Conservation (phyloP, 345 rosid genomes). For the Garcia nutans region DNA sequence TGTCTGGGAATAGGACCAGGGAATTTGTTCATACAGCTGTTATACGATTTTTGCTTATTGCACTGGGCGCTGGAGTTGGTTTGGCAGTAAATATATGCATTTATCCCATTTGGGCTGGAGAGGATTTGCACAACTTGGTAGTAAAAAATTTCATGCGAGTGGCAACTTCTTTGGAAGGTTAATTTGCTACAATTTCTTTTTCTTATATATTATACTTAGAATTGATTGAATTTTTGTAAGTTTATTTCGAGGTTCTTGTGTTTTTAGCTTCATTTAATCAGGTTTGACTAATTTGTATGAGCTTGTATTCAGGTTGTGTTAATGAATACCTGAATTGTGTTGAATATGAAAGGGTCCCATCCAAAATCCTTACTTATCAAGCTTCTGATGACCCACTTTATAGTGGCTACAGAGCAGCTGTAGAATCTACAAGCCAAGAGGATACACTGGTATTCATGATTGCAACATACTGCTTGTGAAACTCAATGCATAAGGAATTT, state of each 20-base stretch:
- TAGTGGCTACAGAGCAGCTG: slow-evolving; percentile 82
- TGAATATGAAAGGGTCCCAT: slow-evolving; percentile 72
- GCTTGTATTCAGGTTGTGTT: slow-evolving; percentile 56
- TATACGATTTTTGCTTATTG: slow-evolving; percentile 73
- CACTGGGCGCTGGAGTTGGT: slow-evolving; percentile 80
- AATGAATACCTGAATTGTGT: slow-evolving; percentile 67
- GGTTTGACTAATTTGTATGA: slow-evolving; percentile 20
- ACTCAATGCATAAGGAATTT: background rate
- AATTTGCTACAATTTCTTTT: slow-evolving; percentile 1
- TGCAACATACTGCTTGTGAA: slow-evolving; percentile 6
- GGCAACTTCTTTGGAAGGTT: slow-evolving; percentile 88
- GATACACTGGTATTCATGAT: slow-evolving; percentile 68
- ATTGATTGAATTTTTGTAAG: background rate
- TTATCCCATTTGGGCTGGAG: slow-evolving; percentile 98
- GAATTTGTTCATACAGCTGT: slow-evolving; percentile 72
- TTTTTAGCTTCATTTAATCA: slow-evolving; percentile 6
- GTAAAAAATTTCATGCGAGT: slow-evolving; percentile 80
- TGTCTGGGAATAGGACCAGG: slow-evolving; percentile 84
- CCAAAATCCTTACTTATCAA: slow-evolving; percentile 84
- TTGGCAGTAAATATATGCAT: slow-evolving; percentile 75
- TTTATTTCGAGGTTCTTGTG: background rate
- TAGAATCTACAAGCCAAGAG: slow-evolving; percentile 87
- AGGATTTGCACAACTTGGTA: slow-evolving; percentile 86
- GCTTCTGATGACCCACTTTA: slow-evolving; percentile 88
- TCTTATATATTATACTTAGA: background rate